A percentile compares a stretch with the other conserved stretches of the same genome.
Evolutionary conservation across 441 rosid genomes (phyloP).

Genomic region (Codiaeum variegatum): DNA sequence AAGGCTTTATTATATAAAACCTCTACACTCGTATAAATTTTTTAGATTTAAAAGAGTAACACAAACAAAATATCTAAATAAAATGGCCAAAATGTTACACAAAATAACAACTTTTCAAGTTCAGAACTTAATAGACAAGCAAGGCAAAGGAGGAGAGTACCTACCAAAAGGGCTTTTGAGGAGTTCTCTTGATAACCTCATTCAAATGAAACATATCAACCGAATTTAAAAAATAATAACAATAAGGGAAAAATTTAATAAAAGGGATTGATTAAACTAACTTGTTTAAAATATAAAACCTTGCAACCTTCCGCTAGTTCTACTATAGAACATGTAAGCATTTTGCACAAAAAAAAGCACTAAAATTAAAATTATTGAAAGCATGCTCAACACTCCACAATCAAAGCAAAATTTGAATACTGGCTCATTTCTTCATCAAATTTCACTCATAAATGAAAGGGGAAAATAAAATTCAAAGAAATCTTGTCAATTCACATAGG

Average conservation of each 20-base stretch:
- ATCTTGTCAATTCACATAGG: too few relatives aligned
- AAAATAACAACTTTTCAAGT: not conserved
- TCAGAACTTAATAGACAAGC: not conserved
- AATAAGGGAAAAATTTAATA: not conserved
- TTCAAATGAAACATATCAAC: constrained; percentile 2
- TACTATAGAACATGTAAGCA: constrained; percentile 77
- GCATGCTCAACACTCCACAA: too few relatives aligned
- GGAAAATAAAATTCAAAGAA: too few relatives aligned
- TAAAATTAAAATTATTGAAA: not conserved
- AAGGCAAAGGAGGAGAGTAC: constrained; percentile 30
- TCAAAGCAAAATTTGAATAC: too few relatives aligned
- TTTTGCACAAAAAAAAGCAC: constrained; percentile 41
- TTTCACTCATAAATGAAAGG: too few relatives aligned
- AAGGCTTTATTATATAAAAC: constrained; percentile 83
- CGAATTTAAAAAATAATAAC: constrained; percentile 1
- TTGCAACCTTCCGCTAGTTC: constrained; percentile 92
- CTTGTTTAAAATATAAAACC: constrained; percentile 77
- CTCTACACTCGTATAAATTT: constrained; percentile 49
- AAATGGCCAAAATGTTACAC: not conserved
- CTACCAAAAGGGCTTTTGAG: constrained; percentile 92
- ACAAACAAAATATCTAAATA: not conserved
- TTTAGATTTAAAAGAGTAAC: constrained; percentile 10
- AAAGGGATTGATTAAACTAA: constrained; percentile 22
- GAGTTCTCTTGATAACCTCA: constrained; percentile 48
- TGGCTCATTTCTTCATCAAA: too few relatives aligned